Percentiles rank a stretch among this genome's conserved stretches.
These are phyloP conservation scores for Melanopsichium pennsylvanicum DNA, from an alignment of 1,284 basidiomycete genomes.

Conservation along the genomic window DNA sequence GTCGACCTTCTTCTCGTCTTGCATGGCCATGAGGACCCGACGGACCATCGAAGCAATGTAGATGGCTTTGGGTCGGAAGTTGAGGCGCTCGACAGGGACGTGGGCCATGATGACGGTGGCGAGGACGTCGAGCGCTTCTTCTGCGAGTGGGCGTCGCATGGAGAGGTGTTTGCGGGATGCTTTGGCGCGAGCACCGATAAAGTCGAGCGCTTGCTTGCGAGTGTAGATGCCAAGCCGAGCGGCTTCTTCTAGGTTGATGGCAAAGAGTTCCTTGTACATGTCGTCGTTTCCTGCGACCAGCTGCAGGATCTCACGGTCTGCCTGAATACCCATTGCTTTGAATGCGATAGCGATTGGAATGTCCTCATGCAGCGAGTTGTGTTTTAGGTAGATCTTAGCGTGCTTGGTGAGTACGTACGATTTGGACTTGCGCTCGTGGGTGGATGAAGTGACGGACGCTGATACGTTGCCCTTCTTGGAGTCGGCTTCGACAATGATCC, in stretches of 20 bases:
- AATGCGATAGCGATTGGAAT: constrained; percentile 95
- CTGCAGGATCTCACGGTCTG: constrained; percentile 96
- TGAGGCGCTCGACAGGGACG: constrained; percentile 87
- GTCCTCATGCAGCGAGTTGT: constrained; percentile 97
- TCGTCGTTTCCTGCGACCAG: constrained; percentile 93
- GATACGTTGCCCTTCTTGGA: constrained; percentile 88
- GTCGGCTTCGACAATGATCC: constrained; percentile 89
- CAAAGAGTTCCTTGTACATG: constrained; percentile 85
- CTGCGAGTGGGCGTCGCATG: constrained; percentile 83
- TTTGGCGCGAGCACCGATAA: constrained; percentile 91
- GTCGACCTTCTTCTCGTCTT: constrained; percentile 95
- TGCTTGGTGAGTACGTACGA: constrained; percentile 96
- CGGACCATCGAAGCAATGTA: constrained; percentile 98
- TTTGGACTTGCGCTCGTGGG: constrained; percentile 98
- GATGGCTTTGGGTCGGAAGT: constrained; percentile 93
- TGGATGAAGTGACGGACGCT: constrained; percentile 92
- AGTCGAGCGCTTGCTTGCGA: constrained; percentile 91
- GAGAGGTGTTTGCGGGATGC: constrained; percentile 76
- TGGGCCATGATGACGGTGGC: constrained; percentile 97
- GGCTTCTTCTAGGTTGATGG: constrained; percentile 92
- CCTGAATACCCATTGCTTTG: constrained; percentile 87
- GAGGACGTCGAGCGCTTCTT: constrained; percentile 94
- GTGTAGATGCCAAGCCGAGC: constrained; percentile 77
- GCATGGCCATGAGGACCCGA: constrained; percentile 93
- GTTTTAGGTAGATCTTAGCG: constrained; percentile 88